phyloP scores from a whole-genome alignment of 176 grass and related monocot species.

The Oropetium thomaeum region DNA sequence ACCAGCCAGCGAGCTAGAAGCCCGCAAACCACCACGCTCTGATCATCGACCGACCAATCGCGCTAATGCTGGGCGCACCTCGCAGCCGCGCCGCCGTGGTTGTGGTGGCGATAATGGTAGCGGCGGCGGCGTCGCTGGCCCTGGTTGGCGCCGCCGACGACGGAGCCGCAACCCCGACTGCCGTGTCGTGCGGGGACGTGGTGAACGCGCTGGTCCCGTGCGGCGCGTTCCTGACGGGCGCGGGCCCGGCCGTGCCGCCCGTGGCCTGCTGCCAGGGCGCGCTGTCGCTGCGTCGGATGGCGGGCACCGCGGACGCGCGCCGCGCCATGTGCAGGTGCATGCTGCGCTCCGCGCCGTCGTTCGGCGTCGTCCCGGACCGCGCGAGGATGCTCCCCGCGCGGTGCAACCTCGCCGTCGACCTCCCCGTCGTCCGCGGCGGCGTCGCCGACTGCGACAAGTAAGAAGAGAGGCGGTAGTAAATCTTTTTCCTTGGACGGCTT shows the following conservation, averaged over 20 bases:
- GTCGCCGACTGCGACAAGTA: constrained; percentile 47
- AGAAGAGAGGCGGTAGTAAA: too few species aligned
- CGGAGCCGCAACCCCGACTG: too few species aligned
- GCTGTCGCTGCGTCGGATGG: constrained; percentile 28
- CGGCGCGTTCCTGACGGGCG: constrained; percentile 42
- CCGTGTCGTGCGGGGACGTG: constrained; percentile 44
- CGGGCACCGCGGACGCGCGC: constrained; percentile 28
- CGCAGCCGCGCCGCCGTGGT: not conserved
- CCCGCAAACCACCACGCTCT: not conserved
- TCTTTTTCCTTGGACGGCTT: too few species aligned
- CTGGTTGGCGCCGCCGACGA: not conserved
- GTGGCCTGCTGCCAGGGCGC: constrained; percentile 50
- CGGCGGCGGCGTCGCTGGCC: not conserved
- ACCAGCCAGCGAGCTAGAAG: not conserved
- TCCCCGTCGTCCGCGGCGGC: constrained; percentile 36
- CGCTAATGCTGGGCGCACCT: constrained; percentile 4
- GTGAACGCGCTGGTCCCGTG: constrained; percentile 47
- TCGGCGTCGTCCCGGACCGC: constrained; percentile 52
- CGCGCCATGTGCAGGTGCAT: constrained; percentile 57
- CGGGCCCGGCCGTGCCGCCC: constrained; percentile 26
- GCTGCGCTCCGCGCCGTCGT: constrained; percentile 46
- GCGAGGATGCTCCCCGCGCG: constrained; percentile 24
- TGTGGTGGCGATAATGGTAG: not conserved
- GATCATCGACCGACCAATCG: not conserved
- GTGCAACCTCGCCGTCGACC: constrained; percentile 53